phyloP scores from a whole-genome alignment of 2,329 filamentous ascomycete species.

The Pyrenochaeta sp. region DNA sequence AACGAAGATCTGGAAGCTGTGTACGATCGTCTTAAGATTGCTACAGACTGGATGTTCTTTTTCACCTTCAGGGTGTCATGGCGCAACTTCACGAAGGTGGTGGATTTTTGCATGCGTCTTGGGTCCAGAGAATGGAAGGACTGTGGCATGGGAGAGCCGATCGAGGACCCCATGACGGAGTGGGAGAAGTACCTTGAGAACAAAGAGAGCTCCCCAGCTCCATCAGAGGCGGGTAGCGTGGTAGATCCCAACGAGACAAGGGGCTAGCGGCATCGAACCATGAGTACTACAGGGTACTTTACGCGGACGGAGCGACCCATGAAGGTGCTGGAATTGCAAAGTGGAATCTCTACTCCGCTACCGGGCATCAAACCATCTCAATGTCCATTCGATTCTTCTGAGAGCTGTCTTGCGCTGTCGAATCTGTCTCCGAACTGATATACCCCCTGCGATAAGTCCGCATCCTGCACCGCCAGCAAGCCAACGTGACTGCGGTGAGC shows the following conservation, averaged over 20 bases:
- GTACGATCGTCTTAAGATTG: neutral
- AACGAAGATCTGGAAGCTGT: conserved; percentile 4
- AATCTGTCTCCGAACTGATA: neutral
- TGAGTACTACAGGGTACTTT: too few species aligned
- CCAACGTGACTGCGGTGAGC: conserved; percentile 1
- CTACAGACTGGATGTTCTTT: neutral
- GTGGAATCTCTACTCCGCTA: too few species aligned
- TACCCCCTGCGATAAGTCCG: conserved; percentile 1
- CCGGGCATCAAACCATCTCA: too few species aligned
- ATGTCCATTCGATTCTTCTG: neutral
- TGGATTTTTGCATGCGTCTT: neutral
- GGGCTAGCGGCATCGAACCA: too few species aligned
- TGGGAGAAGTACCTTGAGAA: too few species aligned
- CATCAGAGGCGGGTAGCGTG: too few species aligned
- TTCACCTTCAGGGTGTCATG: neutral
- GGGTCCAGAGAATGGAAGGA: neutral
- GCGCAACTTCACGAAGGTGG: neutral
- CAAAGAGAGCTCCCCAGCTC: too few species aligned
- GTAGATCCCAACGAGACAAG: too few species aligned
- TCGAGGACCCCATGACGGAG: too few species aligned
- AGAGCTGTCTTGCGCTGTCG: neutral
- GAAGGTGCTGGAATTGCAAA: too few species aligned
- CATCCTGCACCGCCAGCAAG: conserved; percentile 7
- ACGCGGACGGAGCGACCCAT: too few species aligned
- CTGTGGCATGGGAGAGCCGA: too few species aligned